A percentile compares a stretch with the other conserved stretches of the same genome.
These are phyloP conservation scores for Mollisiaceae sp. DNA, from an alignment of 2,329 filamentous ascomycete species.

Conservation along the genomic window DNA sequence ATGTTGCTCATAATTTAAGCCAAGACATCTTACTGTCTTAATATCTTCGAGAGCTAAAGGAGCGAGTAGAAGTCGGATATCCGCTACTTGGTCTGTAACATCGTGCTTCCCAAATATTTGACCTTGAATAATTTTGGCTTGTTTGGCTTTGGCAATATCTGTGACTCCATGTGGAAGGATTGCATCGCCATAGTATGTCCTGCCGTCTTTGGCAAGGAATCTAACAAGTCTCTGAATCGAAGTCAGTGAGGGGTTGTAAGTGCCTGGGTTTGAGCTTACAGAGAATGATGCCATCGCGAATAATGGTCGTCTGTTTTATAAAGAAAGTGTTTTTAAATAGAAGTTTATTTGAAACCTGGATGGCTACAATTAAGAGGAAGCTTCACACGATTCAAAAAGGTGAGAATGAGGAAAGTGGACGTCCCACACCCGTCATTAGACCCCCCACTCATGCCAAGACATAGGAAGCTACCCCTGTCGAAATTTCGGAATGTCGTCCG, in stretches of 20 bases:
- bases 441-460: conserved; percentile 18
- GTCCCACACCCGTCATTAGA: conserved; percentile 17
- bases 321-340: conserved; percentile 1
- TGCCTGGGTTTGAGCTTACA: conserved; percentile 42
- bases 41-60: conserved; percentile 68
- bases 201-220: conserved; percentile 73
- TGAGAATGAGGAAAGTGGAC: conserved; percentile 12
- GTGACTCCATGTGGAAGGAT: conserved; percentile 65
- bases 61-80: conserved; percentile 62
- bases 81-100: conserved; percentile 65
- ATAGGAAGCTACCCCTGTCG: conserved; percentile 27
- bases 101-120: conserved; percentile 69
- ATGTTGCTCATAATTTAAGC: conserved; percentile 75
- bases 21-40: conserved; percentile 70
- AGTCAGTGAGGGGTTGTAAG: conserved; percentile 8
- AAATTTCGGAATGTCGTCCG: conserved; percentile 22
- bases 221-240: conserved; percentile 67
- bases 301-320: neutral
- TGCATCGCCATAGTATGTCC: conserved; percentile 75
- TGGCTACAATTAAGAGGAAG: neutral
- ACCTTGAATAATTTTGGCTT: conserved; percentile 67
- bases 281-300: conserved; percentile 51
- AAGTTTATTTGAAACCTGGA: neutral
- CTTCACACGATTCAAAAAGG: neutral
- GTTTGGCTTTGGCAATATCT: conserved; percentile 64